A percentile compares a stretch with the other conserved stretches of the same genome.
Evolutionary conservation across 2,329 filamentous ascomycete genomes (phyloP).

Genomic region (Clonostachys chloroleuca): DNA sequence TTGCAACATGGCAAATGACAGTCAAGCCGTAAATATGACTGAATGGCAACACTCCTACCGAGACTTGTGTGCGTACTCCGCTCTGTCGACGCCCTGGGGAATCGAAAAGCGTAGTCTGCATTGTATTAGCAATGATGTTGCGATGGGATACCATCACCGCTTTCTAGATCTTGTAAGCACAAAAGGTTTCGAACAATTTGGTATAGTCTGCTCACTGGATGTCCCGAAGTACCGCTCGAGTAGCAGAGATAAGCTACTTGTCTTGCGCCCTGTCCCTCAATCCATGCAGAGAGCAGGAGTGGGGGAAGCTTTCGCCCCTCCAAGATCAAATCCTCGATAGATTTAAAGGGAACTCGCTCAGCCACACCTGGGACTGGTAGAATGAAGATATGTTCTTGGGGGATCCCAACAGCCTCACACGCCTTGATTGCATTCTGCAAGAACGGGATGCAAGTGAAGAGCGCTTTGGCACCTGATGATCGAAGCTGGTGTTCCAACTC

Average conservation of each 20-base stretch:
- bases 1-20: conserved; percentile 59
- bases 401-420: conserved; percentile 57
- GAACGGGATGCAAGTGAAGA: conserved; percentile 69
- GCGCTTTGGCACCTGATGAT: conserved; percentile 61
- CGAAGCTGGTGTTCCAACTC: conserved; percentile 71
- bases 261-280: conserved; percentile 58
- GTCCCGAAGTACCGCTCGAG: conserved; percentile 73
- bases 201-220: conserved; percentile 50
- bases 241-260: conserved; percentile 76
- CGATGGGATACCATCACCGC: conserved; percentile 78
- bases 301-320: conserved; percentile 51
- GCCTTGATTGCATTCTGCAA: conserved; percentile 61
- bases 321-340: conserved; percentile 60
- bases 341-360: conserved; percentile 52
- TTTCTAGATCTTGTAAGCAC: conserved; percentile 45
- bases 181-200: not conserved
- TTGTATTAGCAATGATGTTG: conserved; percentile 73
- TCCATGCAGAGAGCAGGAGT: conserved; percentile 54
- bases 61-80: conserved; percentile 32
- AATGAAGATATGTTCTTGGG: conserved; percentile 62
- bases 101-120: conserved; percentile 53
- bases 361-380: conserved; percentile 62
- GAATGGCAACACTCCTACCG: conserved; percentile 67
- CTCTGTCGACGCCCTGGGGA: conserved; percentile 33
- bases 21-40: conserved; percentile 80